Conservation (phyloP, 2,329 filamentous ascomycete species). For the Cadophora malorum region DNA sequence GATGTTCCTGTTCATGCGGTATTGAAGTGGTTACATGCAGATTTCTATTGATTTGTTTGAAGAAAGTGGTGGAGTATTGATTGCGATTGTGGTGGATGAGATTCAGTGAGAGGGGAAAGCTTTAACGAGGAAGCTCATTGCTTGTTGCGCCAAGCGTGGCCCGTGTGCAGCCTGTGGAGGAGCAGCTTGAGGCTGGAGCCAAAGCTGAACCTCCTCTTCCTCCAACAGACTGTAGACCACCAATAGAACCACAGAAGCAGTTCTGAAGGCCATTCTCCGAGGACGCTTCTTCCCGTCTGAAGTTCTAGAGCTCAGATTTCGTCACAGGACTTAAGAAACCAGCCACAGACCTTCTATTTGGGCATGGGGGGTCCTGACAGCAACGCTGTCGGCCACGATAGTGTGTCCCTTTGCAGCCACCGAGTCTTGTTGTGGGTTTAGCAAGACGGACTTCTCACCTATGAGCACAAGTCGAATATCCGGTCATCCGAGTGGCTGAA, state of each 20-base stretch:
- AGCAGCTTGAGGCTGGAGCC: conserved; percentile 13
- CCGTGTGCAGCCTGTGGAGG: not conserved
- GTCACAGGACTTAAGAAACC: conserved; percentile 1
- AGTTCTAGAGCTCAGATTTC: not conserved
- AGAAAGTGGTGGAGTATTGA: not conserved
- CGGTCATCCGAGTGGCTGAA: not conserved
- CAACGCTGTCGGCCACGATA: not conserved
- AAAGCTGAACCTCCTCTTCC: not conserved
- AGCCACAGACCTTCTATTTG: not conserved
- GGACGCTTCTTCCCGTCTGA: not conserved
- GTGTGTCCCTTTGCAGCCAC: conserved; percentile 1
- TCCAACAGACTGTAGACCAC: not conserved
- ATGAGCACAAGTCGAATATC: not conserved
- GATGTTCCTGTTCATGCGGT: not conserved
- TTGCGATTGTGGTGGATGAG: not conserved
- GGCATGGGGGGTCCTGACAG: not conserved
- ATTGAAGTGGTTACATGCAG: conserved; percentile 4
- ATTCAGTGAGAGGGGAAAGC: not conserved
- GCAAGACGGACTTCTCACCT: not conserved
- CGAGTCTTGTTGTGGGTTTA: not conserved
- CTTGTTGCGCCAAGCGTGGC: conserved; percentile 9
- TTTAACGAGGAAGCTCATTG: conserved; percentile 13
- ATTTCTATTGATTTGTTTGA: not conserved
- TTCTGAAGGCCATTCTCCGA: no score
- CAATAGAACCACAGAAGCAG: not conserved